Conservation (phyloP, 345 rosid genomes). For the Eutrema japonicum region DNA sequence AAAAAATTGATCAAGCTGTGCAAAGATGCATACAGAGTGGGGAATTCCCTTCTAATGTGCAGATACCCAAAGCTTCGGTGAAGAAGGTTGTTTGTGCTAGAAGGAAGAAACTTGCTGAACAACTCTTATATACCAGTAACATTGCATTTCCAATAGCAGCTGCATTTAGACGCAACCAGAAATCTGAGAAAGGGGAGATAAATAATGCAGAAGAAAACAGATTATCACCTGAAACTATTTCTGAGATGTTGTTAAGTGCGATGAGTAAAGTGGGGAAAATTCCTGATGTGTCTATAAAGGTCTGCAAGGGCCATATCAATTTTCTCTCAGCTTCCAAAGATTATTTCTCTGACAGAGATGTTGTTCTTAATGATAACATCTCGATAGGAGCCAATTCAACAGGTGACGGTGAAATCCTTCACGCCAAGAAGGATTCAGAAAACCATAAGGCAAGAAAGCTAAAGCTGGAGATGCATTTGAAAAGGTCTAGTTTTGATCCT, state of each 20-base stretch:
- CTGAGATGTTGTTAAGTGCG: conserved; percentile 61
- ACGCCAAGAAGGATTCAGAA: conserved; percentile 46
- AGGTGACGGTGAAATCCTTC: conserved; percentile 50
- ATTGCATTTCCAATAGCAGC: conserved; percentile 85
- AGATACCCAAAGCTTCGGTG: conserved; percentile 69
- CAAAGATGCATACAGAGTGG: conserved; percentile 49
- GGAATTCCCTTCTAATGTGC: conserved; percentile 56
- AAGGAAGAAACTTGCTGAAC: conserved; percentile 66
- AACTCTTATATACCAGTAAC: conserved; percentile 72
- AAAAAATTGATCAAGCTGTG: conserved; percentile 58
- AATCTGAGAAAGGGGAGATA: conserved; percentile 43
- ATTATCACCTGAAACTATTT: conserved; percentile 53
- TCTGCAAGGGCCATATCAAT: conserved; percentile 85
- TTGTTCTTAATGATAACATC: conserved; percentile 41
- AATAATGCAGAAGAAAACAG: conserved; percentile 42
- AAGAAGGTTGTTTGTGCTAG: conserved; percentile 63
- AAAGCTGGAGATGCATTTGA: conserved; percentile 77
- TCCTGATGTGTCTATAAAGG: conserved; percentile 55
- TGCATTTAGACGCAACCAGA: conserved; percentile 47
- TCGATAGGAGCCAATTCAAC: conserved; percentile 51
- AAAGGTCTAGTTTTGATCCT: conserved; percentile 84
- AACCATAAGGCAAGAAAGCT: conserved; percentile 49
- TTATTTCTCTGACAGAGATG: conserved; percentile 43
- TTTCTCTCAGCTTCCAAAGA: conserved; percentile 52
- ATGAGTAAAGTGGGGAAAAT: conserved; percentile 50